Conservation (phyloP, 148 eudicot species). For the Silene conica region DNA sequence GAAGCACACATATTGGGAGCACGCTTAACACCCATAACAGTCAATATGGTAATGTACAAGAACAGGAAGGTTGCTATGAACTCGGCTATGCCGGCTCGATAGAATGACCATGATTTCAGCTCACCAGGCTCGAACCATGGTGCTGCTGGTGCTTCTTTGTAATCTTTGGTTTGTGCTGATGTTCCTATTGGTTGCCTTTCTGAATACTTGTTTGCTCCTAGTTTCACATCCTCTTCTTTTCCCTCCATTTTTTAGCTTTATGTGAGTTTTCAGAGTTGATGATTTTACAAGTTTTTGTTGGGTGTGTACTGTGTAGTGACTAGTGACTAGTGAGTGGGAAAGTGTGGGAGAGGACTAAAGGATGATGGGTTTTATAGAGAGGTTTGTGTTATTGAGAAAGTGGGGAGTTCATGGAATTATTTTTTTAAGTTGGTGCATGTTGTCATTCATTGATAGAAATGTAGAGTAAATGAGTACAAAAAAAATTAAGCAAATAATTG, state of each 20-base stretch:
- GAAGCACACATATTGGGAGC: constrained; percentile 57
- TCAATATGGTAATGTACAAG: constrained; percentile 62
- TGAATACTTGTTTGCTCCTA: constrained; percentile 79
- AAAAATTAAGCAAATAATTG: too few relatives aligned
- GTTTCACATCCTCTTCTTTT: constrained; percentile 67
- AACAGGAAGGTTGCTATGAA: constrained; percentile 82
- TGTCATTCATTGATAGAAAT: too few relatives aligned
- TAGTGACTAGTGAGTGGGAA: too few relatives aligned
- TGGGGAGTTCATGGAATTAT: not conserved
- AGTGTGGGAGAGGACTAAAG: too few relatives aligned
- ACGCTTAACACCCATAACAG: constrained; percentile 67
- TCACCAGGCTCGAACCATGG: constrained; percentile 80
- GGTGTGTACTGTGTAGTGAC: not conserved
- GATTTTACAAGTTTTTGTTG: not conserved
- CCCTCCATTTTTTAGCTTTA: constrained; percentile 43
- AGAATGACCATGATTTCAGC: constrained; percentile 73
- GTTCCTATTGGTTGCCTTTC: constrained; percentile 75
- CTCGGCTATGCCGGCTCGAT: constrained; percentile 90
- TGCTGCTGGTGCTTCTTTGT: constrained; percentile 81
- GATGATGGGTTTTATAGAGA: not conserved
- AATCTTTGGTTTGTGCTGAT: constrained; percentile 70
- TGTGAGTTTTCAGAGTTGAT: too few relatives aligned
- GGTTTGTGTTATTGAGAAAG: not conserved
- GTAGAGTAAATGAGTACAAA: too few relatives aligned
- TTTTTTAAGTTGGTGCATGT: not conserved